Evolutionary conservation across 2,329 filamentous ascomycete genomes (phyloP), one percentile per base, ranked within the genome.

Genomic region (Hypoxylon sp.): DNA sequence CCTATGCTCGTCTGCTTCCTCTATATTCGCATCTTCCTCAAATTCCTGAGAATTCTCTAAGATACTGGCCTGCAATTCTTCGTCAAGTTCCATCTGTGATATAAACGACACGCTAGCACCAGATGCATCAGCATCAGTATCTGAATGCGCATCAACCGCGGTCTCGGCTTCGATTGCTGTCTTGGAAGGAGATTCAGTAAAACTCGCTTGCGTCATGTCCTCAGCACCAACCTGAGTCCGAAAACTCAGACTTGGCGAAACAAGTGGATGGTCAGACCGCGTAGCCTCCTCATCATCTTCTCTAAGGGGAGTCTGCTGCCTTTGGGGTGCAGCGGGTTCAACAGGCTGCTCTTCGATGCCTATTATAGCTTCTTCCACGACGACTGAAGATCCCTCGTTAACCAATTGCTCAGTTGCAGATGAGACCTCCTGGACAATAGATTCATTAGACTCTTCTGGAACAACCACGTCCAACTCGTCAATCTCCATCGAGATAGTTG

Each of bases 41-140:
- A 70, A 70, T 1, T 70, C 26, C 17, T 69, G 66, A 1, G 70
- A 73, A 51, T 69, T 22, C 60, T 74, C 74, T 46, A 75, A 47
- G 48, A 77, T 75, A 42, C 75, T 77, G 51, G 75, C 75, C 53
- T 77, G 75, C 4, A 77, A 66, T 65, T 76, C 75, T 5, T 77
- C 75, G 51, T 76, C 75, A 33, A 74, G 11, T 44, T 75, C 74
- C 71, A 76, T 76, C 35, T 75, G 73, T 14, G 75, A 74, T 51
- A 47, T 47, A 53, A 76, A 75, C 19, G 69, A 74, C 24, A 48
- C 9, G n/a, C 50, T 63, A 37, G 54, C 46, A 54, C 55, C 65
- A 29, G 69, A 62, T 35, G 31, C 31, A 19, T 65, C 64, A 9
- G n/a, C 58, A 31, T 64, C 63, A 10, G 33, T 13, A n/a, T 63